These are phyloP conservation scores for Aegle marmelos DNA, from an alignment of 345 rosid genomes.

Conservation along the genomic window DNA sequence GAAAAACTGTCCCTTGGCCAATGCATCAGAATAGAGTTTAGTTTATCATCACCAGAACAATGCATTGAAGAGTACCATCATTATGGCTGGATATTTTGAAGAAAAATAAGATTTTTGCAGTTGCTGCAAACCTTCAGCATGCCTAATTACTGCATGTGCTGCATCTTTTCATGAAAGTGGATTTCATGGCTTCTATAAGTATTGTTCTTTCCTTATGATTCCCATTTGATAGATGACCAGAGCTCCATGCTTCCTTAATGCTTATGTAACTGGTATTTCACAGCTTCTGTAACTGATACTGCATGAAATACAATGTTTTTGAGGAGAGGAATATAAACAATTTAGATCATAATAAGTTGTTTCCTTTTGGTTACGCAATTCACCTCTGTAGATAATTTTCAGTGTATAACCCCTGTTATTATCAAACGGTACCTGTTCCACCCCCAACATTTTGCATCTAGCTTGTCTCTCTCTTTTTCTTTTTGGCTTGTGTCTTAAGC, in stretches of 20 bases:
- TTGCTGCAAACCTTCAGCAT: not conserved
- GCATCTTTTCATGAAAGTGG: not conserved
- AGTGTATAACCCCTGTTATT: too few relatives aligned
- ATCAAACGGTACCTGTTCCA: not conserved
- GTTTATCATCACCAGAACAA: constrained; percentile 10
- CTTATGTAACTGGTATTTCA: not conserved
- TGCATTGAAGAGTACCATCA: not conserved
- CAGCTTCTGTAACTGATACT: not conserved
- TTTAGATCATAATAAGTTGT: not conserved
- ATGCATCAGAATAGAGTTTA: constrained; percentile 11
- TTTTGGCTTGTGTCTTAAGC: not conserved
- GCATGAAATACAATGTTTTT: not conserved
- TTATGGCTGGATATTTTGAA: not conserved
- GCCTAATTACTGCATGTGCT: not conserved
- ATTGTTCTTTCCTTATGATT: too few relatives aligned
- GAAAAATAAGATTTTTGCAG: not conserved
- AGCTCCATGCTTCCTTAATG: not conserved
- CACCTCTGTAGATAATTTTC: not conserved
- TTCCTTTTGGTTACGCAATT: not conserved
- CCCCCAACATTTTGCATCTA: not conserved
- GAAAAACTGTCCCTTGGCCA: constrained; percentile 33
- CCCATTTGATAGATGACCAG: not conserved
- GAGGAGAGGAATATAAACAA: not conserved
- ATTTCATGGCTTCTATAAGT: not conserved
- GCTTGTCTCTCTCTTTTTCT: not conserved